Evolutionary conservation across 2,329 filamentous ascomycete species (phyloP), one percentile per base, ranked within the genome.

Genomic region (Botrytis elliptica): DNA sequence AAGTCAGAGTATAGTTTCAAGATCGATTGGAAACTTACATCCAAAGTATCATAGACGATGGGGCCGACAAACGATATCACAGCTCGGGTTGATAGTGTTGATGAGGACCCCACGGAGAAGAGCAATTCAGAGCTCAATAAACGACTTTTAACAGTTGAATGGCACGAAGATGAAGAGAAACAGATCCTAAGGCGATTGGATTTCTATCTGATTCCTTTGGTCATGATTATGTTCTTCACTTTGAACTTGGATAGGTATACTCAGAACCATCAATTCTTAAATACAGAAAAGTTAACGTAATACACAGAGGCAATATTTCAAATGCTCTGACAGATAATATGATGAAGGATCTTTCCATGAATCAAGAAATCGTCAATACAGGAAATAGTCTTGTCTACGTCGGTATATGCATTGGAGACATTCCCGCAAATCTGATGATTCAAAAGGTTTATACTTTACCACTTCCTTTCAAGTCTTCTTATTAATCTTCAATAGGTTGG

Each of bases 311-410:
- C 46, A 91, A 91, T 76, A 84, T 91, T 18, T 75, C 77, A 6
- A 88, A 89, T 78, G 89, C 88, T 9, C 82, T 89, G 20, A 88
- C 87, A 0, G 89, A 82, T 82, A 14, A 84, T 83, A 60, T 74
- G 42, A 55, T 72, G 73, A 46, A 33, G 9, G 69, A 66, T 60
- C 49, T 74, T 25, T 38, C 52, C 29, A 68, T 73, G 3, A 71
- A 52, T 42, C 70, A 71, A 22, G 59, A 71, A 29, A 71, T 40
- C 16, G 36, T 71, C 29, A 71, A 71, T 57, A 71, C 70, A 29
- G 70, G 70, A 29, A 71, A 57, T n/a, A 71, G 70, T 42, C 70
- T 71, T 22, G 70, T 71, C 20, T 71, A 71, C 14, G 70, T 71
- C 36, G 70, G 70, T 25, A 71, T 71, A 7, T 71, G 70, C 7